Evolutionary conservation across 1,284 basidiomycete species (phyloP).

Genomic region (Sporisorium graminicola): DNA sequence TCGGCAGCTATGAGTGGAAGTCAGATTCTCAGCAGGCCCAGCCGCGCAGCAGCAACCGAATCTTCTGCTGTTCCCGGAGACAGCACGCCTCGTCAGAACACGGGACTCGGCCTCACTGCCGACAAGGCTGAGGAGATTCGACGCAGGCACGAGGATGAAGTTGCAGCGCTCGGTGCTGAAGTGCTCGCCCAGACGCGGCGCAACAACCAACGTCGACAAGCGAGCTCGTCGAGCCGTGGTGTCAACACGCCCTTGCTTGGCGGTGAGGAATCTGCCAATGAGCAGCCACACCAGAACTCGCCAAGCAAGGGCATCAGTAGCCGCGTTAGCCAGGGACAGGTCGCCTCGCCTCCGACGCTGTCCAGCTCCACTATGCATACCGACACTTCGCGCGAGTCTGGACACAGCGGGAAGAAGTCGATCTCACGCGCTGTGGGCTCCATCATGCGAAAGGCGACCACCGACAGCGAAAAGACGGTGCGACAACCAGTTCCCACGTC

Average conservation of each 20-base stretch:
- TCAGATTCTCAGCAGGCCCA: conserved; percentile 19
- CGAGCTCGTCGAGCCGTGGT: conserved; percentile 20
- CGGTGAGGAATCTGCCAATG: conserved; percentile 21
- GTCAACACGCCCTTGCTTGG: conserved; percentile 11
- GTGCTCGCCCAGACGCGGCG: conserved; percentile 56
- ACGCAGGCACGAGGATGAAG: conserved; percentile 64
- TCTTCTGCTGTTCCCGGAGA: conserved; percentile 15
- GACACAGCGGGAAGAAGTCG: conserved; percentile 29
- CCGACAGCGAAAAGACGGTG: conserved; percentile 46
- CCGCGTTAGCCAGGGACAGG: conserved; percentile 6
- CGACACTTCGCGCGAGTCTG: conserved; percentile 39
- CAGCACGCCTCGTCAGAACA: conserved; percentile 41
- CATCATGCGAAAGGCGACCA: conserved; percentile 44
- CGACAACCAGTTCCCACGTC: conserved; percentile 10
- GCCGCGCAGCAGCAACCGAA: conserved; percentile 15
- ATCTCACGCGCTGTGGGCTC: conserved; percentile 45
- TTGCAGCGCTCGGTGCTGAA: conserved; percentile 63
- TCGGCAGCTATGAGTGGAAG: conserved; percentile 13
- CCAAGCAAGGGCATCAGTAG: conserved; percentile 19
- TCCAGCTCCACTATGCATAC: conserved; percentile 14
- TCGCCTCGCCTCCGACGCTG: conserved; percentile 9
- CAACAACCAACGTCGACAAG: conserved; percentile 49
- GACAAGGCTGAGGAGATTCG: conserved; percentile 60
- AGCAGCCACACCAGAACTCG: conserved; percentile 14
- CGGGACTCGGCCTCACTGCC: conserved; percentile 45